phyloP scores from a whole-genome alignment of 768 basidiomycete species.

The Pulveroboletus sp. region DNA sequence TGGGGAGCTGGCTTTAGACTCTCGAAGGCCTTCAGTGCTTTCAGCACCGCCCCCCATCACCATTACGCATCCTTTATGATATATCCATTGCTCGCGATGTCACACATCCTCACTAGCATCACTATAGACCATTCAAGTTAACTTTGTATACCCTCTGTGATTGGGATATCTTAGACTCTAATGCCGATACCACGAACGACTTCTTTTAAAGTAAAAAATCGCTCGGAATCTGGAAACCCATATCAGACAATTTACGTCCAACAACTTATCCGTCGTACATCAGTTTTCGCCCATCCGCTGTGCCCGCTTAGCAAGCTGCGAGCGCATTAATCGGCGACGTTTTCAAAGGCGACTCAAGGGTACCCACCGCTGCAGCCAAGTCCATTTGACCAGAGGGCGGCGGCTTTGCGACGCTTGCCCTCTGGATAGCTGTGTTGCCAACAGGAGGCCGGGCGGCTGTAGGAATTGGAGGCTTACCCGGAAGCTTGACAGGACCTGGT shows the following conservation, averaged over 20 bases:
- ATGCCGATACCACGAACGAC: slow-evolving; percentile 10
- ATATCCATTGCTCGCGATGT: slow-evolving; percentile 1
- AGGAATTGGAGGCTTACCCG: slow-evolving; percentile 61
- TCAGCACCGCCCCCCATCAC: slow-evolving; percentile 39
- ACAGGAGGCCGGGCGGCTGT: slow-evolving; percentile 47
- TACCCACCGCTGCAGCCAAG: slow-evolving; percentile 74
- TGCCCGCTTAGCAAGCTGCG: slow-evolving; percentile 73
- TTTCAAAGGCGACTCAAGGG: neutral
- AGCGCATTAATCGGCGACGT: slow-evolving; percentile 1
- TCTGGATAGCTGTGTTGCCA: slow-evolving; percentile 33
- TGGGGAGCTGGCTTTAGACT: slow-evolving; percentile 18
- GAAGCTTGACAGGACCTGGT: slow-evolving; percentile 45
- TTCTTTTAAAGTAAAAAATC: slow-evolving; percentile 12
- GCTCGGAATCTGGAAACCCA: slow-evolving; percentile 2
- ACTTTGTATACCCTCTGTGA: slow-evolving; percentile 25
- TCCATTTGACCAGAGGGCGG: slow-evolving; percentile 63
- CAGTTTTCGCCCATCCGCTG: slow-evolving; percentile 55
- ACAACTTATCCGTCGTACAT: slow-evolving; percentile 5
- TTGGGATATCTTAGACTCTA: slow-evolving; percentile 12
- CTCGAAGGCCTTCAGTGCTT: slow-evolving; percentile 9
- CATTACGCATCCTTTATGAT: slow-evolving; percentile 37
- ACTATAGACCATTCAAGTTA: slow-evolving; percentile 22
- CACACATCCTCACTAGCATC: slow-evolving; percentile 13
- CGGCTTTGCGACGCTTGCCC: slow-evolving; percentile 37
- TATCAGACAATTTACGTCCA: neutral